Conservation (phyloP, 2,329 filamentous ascomycete species). For the Fusarium sp. region DNA sequence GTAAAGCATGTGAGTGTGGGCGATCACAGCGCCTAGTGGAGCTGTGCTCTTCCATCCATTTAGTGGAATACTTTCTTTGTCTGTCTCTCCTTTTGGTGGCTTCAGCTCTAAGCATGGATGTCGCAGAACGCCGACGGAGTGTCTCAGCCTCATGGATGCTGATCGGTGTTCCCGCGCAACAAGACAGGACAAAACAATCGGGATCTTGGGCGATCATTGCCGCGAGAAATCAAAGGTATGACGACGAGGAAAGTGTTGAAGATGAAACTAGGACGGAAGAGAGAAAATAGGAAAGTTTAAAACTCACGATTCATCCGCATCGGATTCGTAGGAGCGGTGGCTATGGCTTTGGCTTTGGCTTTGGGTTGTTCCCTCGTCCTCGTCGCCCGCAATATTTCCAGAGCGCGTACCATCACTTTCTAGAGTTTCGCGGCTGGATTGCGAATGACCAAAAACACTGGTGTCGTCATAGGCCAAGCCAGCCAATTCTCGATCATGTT, state of each 20-base stretch:
- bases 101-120: constrained; percentile 29
- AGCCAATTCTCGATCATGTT: constrained; percentile 59
- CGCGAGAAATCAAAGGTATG: background rate
- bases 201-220: constrained; percentile 8
- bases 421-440: constrained; percentile 58
- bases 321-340: constrained; percentile 55
- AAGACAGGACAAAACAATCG: constrained; percentile 11
- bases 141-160: constrained; percentile 35
- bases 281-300: constrained; percentile 27
- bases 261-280: constrained; percentile 1
- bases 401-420: constrained; percentile 54
- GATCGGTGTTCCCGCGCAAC: constrained; percentile 33
- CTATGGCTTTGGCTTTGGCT: constrained; percentile 52
- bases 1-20: constrained; percentile 18
- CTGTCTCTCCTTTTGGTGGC: constrained; percentile 33
- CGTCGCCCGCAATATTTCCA: constrained; percentile 52
- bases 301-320: constrained; percentile 52
- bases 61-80: constrained; percentile 22
- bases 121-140: constrained; percentile 33
- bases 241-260: constrained; percentile 1
- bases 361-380: constrained; percentile 52
- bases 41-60: constrained; percentile 23
- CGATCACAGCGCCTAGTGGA: constrained; percentile 22
- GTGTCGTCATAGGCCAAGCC: constrained; percentile 47
- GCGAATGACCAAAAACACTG: constrained; percentile 53